Evolutionary conservation across 345 rosid genomes (phyloP).

Genomic region (Durio zibethinus): DNA sequence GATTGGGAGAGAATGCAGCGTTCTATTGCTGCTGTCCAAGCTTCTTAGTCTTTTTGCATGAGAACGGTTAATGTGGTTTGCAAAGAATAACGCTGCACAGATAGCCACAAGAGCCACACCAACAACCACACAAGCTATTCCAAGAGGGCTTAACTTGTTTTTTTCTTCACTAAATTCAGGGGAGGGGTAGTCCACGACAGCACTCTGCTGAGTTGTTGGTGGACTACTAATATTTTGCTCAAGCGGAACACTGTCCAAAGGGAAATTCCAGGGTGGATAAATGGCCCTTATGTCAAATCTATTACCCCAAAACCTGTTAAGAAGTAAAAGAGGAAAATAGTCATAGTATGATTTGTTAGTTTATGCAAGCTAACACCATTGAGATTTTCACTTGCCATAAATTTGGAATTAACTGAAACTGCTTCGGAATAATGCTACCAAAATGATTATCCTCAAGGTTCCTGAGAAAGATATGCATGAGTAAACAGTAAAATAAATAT

Average conservation of each 20-base stretch:
- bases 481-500: conserved; percentile 25
- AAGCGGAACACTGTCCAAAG: conserved; percentile 43
- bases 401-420: conserved; percentile 75
- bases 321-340: conserved; percentile 14
- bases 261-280: conserved; percentile 77
- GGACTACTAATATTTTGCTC: conserved; percentile 49
- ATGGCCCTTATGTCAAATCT: conserved; percentile 47
- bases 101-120: conserved; percentile 56
- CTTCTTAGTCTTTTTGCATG: conserved; percentile 31
- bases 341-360: neutral
- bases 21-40: conserved; percentile 37
- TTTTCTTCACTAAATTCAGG: conserved; percentile 35
- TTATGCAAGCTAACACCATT: conserved; percentile 2
- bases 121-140: conserved; percentile 50
- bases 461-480: conserved; percentile 40
- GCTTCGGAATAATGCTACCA: conserved; percentile 78
- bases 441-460: conserved; percentile 74
- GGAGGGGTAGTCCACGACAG: conserved; percentile 55
- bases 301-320: conserved; percentile 80
- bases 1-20: conserved; percentile 42
- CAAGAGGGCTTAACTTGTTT: conserved; percentile 54
- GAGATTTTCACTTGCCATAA: conserved; percentile 50
- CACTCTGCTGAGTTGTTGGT: conserved; percentile 70
- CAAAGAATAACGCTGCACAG: conserved; percentile 50
- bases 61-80: conserved; percentile 36